Evolutionary conservation across 2,329 filamentous ascomycete genomes (phyloP), one percentile per base, ranked within the genome.

Genomic region (Fusarium cyanostomum): DNA sequence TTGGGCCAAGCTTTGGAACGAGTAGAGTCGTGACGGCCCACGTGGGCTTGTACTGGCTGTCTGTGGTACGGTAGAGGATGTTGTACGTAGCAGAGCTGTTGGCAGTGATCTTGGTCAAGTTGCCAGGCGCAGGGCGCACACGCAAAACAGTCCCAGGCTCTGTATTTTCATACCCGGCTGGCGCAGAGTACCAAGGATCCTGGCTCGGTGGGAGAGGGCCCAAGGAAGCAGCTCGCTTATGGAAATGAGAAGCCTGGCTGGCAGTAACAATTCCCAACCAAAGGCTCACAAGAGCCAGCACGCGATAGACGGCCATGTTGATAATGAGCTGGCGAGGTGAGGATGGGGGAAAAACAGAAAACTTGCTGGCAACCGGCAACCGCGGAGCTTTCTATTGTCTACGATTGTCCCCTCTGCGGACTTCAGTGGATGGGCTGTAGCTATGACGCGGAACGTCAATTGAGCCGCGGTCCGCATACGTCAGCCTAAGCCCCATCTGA

Each of bases 171-270:
- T 42, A 72, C 2, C 55, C 61, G 0, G 43, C 41, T 13, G 70
- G 70, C 2, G 68, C 68, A 1, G 61, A 34, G 21, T 72, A 72
- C 68, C 68, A 72, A 0, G 70, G 68, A 30, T 72, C 70, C 8
- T 67, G 4, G 8, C 62, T 71, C 0, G 70, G 70, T 0, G 68
- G 56, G 0, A 70, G 27, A 2, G 59, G 63, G 5, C 39, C 34
- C 3, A 46, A 41, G 2, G 64, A 56, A 8, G 48, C 10, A 28
- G 50, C 34, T 11, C 51, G 39, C 7, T 46, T 48, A 21, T 64
- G 31, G 11, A 65, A 13, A 1, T 62, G 59, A 8, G 54, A 26
- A 11, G 38, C 15, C 10, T 52, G 41, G 2, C 24, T 13, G 7
- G 52, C 39, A 11, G 52, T 26, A 1, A 21, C 24, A 2, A 70